phyloP scores from a whole-genome alignment of 2,329 filamentous ascomycete species.

The Colletotrichum cereale region DNA sequence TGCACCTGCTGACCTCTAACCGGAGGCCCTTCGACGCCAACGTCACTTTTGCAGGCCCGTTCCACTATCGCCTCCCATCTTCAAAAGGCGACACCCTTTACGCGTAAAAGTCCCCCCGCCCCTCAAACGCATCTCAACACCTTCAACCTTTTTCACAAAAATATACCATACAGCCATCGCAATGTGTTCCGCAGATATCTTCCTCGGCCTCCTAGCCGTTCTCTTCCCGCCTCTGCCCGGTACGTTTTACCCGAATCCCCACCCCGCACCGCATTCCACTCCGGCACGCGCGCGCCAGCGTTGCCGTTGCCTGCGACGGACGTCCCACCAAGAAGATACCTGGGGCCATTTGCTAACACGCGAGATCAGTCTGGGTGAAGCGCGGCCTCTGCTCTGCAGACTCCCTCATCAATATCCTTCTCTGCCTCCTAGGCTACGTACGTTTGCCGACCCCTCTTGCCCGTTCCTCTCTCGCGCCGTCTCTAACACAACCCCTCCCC shows the following conservation, averaged over 20 bases:
- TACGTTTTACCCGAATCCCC: constrained; percentile 55
- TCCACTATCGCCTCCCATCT: neutral
- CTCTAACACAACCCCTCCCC: constrained; percentile 40
- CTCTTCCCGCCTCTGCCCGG: constrained; percentile 75
- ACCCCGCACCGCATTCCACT: neutral
- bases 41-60: constrained; percentile 25
- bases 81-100: neutral
- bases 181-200: constrained; percentile 73
- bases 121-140: neutral
- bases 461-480: constrained; percentile 45
- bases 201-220: constrained; percentile 73
- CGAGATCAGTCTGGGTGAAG: constrained; percentile 89
- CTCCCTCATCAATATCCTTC: constrained; percentile 93
- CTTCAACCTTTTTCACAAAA: neutral
- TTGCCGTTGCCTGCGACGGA: neutral
- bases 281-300: neutral
- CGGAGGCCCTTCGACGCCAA: constrained; percentile 10
- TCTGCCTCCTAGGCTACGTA: constrained; percentile 80
- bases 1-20: constrained; percentile 20
- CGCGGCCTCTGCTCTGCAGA: constrained; percentile 92
- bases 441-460: constrained; percentile 43
- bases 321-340: neutral
- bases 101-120: neutral
- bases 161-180: neutral
- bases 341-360: neutral